Conservation (phyloP, 148 eudicot genomes). For the Euryodendron excelsum region DNA sequence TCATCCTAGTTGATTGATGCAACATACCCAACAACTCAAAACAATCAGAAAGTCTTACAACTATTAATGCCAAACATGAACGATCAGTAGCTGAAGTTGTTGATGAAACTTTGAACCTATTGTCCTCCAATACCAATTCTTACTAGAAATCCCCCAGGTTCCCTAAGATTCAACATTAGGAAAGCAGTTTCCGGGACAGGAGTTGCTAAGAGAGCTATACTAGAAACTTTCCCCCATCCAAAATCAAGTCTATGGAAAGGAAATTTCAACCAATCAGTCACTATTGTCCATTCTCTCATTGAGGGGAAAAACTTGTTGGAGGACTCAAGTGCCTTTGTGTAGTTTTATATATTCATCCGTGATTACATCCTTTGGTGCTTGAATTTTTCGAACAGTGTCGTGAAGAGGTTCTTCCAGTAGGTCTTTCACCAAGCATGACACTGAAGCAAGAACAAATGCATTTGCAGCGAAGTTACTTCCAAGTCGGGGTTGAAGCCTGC, state of each 20-base stretch:
- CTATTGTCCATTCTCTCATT: neutral
- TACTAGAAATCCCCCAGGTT: neutral
- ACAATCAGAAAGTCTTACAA: too few species aligned
- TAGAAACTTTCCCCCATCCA: neutral
- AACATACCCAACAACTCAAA: too few species aligned
- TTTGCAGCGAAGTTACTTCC: neutral
- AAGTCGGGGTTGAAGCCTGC: neutral
- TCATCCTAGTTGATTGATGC: too few species aligned
- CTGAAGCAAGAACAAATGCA: neutral
- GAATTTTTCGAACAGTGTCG: neutral
- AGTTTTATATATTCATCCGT: neutral
- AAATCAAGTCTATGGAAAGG: neutral
- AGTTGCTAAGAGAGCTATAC: neutral
- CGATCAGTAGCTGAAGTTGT: neutral
- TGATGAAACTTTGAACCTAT: neutral
- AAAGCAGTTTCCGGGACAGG: neutral
- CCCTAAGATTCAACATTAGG: neutral
- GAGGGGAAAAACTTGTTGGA: neutral
- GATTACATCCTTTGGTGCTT: neutral
- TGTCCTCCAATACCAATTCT: neutral
- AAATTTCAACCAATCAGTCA: neutral
- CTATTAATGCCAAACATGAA: too few species aligned
- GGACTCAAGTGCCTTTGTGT: neutral
- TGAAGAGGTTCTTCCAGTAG: neutral
- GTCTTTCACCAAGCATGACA: neutral